Evolutionary conservation across 208 protist genomes (phyloP).

Genomic region (Perkinsela sp.): DNA sequence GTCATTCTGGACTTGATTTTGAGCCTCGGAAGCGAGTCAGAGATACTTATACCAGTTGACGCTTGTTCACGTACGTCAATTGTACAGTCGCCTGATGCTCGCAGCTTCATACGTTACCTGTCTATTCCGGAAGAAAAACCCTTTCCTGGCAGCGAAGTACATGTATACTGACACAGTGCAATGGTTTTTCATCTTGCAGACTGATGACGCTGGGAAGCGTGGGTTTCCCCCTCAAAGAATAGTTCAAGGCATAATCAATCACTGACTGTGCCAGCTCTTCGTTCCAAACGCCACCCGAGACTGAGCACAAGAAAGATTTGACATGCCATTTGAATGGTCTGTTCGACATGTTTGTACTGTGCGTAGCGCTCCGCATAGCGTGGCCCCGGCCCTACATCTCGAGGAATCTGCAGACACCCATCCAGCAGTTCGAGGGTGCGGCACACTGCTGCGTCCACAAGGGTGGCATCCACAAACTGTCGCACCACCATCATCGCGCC

Average conservation of each 20-base stretch:
- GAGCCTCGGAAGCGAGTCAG: too few relatives aligned
- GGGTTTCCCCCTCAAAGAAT: background rate
- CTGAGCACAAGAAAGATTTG: background rate
- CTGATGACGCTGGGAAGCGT: background rate
- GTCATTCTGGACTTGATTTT: too few relatives aligned
- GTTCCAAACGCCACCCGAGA: background rate
- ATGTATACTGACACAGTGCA: background rate
- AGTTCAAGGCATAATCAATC: background rate
- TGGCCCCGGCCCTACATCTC: background rate
- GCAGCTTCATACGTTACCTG: too few relatives aligned
- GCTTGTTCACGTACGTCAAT: too few relatives aligned
- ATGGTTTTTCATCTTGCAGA: background rate
- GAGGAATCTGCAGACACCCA: background rate
- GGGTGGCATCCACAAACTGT: background rate
- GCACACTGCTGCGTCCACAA: background rate
- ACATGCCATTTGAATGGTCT: background rate
- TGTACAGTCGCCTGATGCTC: too few relatives aligned
- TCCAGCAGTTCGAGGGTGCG: background rate
- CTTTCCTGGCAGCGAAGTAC: too few relatives aligned
- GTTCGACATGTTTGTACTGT: background rate
- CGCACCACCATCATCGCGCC: background rate
- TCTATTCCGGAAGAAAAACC: too few relatives aligned
- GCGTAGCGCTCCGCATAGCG: too few relatives aligned
- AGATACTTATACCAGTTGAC: too few relatives aligned
- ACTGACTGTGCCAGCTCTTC: background rate